Conservation (phyloP, 1,284 basidiomycete genomes). For the Cryptococcus sp. region DNA sequence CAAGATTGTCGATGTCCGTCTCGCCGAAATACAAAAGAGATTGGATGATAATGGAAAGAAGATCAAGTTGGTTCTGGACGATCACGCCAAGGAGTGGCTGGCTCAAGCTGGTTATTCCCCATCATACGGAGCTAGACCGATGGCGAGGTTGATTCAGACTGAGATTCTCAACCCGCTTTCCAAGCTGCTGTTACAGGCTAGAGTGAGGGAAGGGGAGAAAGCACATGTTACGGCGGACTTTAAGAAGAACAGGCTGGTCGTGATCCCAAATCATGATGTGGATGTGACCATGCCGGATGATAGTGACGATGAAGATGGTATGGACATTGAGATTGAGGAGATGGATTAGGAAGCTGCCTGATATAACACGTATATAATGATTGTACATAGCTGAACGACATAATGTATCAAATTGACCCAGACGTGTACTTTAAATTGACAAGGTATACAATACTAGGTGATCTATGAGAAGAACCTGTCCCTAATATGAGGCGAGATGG, state of each 20-base stretch:
- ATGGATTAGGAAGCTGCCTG: constrained; percentile 48
- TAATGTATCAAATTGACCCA: no score
- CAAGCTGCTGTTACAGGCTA: constrained; percentile 76
- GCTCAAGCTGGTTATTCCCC: constrained; percentile 79
- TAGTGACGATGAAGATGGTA: constrained; percentile 35
- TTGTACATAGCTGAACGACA: no score
- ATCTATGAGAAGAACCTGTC: no score
- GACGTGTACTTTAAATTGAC: no score
- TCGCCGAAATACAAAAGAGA: constrained; percentile 62
- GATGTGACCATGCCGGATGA: constrained; percentile 41
- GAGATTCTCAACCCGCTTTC: constrained; percentile 92
- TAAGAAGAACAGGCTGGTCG: constrained; percentile 70
- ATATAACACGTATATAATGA: no score
- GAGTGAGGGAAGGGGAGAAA: constrained; percentile 74
- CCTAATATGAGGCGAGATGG: no score
- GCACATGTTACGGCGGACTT: constrained; percentile 77
- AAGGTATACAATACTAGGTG: no score
- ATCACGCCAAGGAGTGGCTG: constrained; percentile 75
- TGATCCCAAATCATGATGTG: constrained; percentile 74
- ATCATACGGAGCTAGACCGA: constrained; percentile 81
- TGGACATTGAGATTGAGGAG: constrained; percentile 48
- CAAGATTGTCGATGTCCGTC: constrained; percentile 53
- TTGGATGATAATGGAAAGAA: constrained; percentile 68
- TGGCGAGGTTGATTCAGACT: constrained; percentile 86
- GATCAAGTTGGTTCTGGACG: constrained; percentile 71